Evolutionary conservation across 1,139 yeast genomes (phyloP).

Genomic region (Candida sanyaensis): DNA sequence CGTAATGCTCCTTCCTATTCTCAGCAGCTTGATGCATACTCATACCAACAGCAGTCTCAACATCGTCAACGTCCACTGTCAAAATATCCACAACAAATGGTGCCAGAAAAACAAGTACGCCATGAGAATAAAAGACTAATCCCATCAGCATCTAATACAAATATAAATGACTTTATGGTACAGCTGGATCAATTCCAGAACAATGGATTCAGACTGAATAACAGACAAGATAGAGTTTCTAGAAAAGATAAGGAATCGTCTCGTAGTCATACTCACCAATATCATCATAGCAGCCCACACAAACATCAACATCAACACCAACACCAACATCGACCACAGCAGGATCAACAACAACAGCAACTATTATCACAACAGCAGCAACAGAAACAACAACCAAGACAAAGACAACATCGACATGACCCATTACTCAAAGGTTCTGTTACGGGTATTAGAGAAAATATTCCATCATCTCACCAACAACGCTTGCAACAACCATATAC

Average conservation of each 20-base stretch:
- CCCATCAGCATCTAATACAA: slow-evolving; percentile 15
- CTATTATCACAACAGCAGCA: not conserved
- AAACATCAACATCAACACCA: slow-evolving; percentile 9
- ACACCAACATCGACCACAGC: slow-evolving; percentile 9
- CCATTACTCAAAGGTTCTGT: slow-evolving; percentile 3
- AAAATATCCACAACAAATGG: slow-evolving; percentile 4
- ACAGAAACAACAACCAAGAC: not conserved
- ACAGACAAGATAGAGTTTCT: slow-evolving; percentile 14
- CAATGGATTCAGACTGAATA: slow-evolving; percentile 14
- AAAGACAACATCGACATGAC: slow-evolving; percentile 2
- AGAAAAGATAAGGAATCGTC: slow-evolving; percentile 5
- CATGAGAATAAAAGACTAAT: slow-evolving; percentile 10
- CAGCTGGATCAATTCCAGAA: slow-evolving; percentile 3
- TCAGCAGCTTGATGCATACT: not conserved
- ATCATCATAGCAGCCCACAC: slow-evolving; percentile 2
- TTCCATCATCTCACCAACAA: slow-evolving; percentile 1
- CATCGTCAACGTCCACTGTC: slow-evolving; percentile 8
- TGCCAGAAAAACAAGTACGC: slow-evolving; percentile 9
- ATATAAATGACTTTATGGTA: slow-evolving; percentile 13
- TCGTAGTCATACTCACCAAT: not conserved
- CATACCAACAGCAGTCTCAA: slow-evolving; percentile 10
- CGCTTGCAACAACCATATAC: slow-evolving; percentile 17
- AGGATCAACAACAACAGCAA: slow-evolving; percentile 11
- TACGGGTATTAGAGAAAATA: slow-evolving; percentile 1
- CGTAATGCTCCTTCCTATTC: not conserved